phyloP scores from a whole-genome alignment of 352 stramenopile genomes.

The Phytophthora constricta region DNA sequence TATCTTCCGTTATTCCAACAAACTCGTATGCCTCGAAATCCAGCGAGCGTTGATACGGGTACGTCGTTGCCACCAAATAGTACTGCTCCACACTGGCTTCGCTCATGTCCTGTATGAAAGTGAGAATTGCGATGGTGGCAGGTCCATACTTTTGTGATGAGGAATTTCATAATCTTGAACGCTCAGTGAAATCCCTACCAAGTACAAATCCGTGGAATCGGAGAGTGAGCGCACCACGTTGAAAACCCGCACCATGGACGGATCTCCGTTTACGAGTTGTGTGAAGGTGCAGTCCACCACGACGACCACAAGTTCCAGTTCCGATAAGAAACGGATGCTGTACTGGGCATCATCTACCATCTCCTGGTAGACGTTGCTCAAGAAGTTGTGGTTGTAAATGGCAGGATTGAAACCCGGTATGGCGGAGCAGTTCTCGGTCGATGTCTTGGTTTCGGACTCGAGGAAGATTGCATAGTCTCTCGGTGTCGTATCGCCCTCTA shows the following conservation, averaged over 20 bases:
- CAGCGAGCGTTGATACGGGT: slow-evolving; percentile 37
- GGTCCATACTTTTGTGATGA: slow-evolving; percentile 25
- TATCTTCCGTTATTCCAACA: slow-evolving; percentile 23
- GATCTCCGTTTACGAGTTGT: slow-evolving; percentile 25
- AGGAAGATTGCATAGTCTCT: slow-evolving; percentile 46
- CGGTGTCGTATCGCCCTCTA: slow-evolving; percentile 26
- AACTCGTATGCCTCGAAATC: slow-evolving; percentile 41
- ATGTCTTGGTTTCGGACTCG: slow-evolving; percentile 26
- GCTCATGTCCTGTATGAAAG: slow-evolving; percentile 34
- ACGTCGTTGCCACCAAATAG: slow-evolving; percentile 37
- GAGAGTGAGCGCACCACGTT: slow-evolving; percentile 37
- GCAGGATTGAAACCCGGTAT: slow-evolving; percentile 14
- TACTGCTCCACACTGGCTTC: slow-evolving; percentile 30
- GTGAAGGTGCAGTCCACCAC: slow-evolving; percentile 52
- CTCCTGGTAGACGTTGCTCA: slow-evolving; percentile 33
- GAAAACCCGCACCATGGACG: slow-evolving; percentile 30
- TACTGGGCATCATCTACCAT: slow-evolving; percentile 40
- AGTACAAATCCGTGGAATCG: slow-evolving; percentile 20
- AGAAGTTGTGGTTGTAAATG: slow-evolving; percentile 48
- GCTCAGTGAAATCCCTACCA: slow-evolving; percentile 35
- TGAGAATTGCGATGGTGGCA: slow-evolving; percentile 35
- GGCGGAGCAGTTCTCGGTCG: slow-evolving; percentile 28
- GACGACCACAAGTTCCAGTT: slow-evolving; percentile 48
- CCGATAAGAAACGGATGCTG: slow-evolving; percentile 35
- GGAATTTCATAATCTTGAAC: slow-evolving; percentile 45